Base-by-base conservation (phyloP, 2,329 filamentous ascomycete genomes). In the Talaromyces atroroseus region DNA sequence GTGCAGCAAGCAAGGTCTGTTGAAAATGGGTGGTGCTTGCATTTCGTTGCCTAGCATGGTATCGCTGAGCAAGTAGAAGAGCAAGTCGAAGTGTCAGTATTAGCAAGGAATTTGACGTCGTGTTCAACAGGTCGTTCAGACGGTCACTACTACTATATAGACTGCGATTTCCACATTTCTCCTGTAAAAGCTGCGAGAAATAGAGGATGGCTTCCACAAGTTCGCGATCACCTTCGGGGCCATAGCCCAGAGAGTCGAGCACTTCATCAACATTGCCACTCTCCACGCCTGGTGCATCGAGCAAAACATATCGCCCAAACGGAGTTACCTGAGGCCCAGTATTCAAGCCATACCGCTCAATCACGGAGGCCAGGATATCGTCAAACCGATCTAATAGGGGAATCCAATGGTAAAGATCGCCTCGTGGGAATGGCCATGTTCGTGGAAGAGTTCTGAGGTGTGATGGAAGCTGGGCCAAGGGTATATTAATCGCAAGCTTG, bases 391-490 rank as follows among this genome's bases (percentile, higher is more conserved):
- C 95, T 59, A 99, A 77, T 23, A 96, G 82, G 26, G 89, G 87
- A 63, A 99, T 96, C 95, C 95, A 99, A 78, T 99, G 92, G 71
- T 97, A 97, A 29, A 97, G 79, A 71, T 99, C 94, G 59, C 94
- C 95, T 71, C 92, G 85, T 40, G 92, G 92, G 68, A 97, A 95
- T 2, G 92, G 91, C 94, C 94, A 99, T 81, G 87, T 81, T 62
- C 86, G 86, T 58, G 92, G 91, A 70, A 97, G 97, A 56, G 82
- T 83, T 65, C 81, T 80, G 62, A 99, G 87, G 63, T 88, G 83
- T 65, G 83, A 77, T 63, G 90, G 89, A 63, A 99, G 81, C 69
- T 89, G 83, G 66, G 87, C 85, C 66, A 96, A 77, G 49, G 90
- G 83, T 56, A 69, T 58, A 54, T 61, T 68, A 62, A 84, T 85